These are phyloP conservation scores for Lasiosphaeriaceae sp. DNA, from an alignment of 495 filamentous ascomycete species.

Conservation along the genomic window DNA sequence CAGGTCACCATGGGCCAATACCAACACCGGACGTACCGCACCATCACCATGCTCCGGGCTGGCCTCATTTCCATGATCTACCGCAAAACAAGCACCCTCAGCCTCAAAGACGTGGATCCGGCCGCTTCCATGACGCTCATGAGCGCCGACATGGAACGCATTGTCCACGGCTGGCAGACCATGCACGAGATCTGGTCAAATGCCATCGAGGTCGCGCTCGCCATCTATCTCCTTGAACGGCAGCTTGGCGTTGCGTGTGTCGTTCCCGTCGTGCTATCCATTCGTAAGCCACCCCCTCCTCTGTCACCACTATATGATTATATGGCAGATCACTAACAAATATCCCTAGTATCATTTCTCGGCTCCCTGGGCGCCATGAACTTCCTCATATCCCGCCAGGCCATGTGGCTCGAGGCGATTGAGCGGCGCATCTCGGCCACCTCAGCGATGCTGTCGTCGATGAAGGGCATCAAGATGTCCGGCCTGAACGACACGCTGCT, in stretches of 20 bases:
- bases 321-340: too few relatives aligned
- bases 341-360: slow-evolving; percentile 21
- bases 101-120: slow-evolving; percentile 42
- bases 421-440: slow-evolving; percentile 51
- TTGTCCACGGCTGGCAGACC: slow-evolving; percentile 31
- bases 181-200: slow-evolving; percentile 40
- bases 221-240: slow-evolving; percentile 52
- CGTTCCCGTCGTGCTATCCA: slow-evolving; percentile 49
- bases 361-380: slow-evolving; percentile 34
- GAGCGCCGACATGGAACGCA: slow-evolving; percentile 48
- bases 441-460: slow-evolving; percentile 51
- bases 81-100: slow-evolving; percentile 46
- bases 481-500: slow-evolving; percentile 46
- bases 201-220: not conserved
- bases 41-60: slow-evolving; percentile 59
- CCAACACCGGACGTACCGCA: slow-evolving; percentile 54
- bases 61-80: slow-evolving; percentile 57
- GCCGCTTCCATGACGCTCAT: slow-evolving; percentile 58
- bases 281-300: slow-evolving; percentile 30
- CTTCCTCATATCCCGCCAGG: slow-evolving; percentile 46
- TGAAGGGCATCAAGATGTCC: slow-evolving; percentile 62
- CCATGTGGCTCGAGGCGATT: slow-evolving; percentile 48
- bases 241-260: slow-evolving; percentile 53
- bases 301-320: not conserved
- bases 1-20: slow-evolving; percentile 49